Percentiles rank a stretch among this genome's conserved stretches.
These are phyloP conservation scores for Amylocystis lapponica DNA, from an alignment of 768 basidiomycete genomes.

Conservation along the genomic window DNA sequence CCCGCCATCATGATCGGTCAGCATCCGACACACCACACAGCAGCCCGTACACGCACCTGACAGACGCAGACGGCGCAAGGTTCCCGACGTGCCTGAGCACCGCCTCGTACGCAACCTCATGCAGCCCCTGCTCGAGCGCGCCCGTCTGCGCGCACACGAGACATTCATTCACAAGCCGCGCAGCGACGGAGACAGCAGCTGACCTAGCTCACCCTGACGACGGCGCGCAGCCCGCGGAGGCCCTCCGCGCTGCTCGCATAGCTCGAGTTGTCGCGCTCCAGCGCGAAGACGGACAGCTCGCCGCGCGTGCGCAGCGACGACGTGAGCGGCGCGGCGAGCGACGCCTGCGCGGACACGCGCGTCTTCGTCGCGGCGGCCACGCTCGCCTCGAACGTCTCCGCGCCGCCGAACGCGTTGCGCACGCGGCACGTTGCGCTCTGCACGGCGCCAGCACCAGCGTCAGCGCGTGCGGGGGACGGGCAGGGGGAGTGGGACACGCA, in stretches of 20 bases:
- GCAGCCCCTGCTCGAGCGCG: constrained; percentile 34
- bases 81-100: constrained; percentile 70
- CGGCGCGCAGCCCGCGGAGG: constrained; percentile 57
- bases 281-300: constrained; percentile 63
- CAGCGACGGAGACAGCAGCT: constrained; percentile 23
- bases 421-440: constrained; percentile 78
- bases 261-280: constrained; percentile 74
- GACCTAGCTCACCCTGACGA: constrained; percentile 70
- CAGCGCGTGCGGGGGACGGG: neutral
- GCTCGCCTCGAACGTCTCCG: constrained; percentile 81
- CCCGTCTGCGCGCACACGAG: constrained; percentile 15
- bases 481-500: constrained; percentile 33
- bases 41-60: constrained; percentile 72
- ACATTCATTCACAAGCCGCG: constrained; percentile 10
- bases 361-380: constrained; percentile 85
- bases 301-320: constrained; percentile 46
- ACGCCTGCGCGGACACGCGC: constrained; percentile 71
- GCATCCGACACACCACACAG: neutral
- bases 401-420: constrained; percentile 87
- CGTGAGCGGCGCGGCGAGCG: constrained; percentile 52
- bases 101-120: constrained; percentile 84
- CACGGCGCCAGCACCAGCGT: neutral
- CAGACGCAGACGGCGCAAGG: constrained; percentile 69
- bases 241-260: constrained; percentile 71
- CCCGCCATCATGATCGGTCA: neutral